phyloP scores from a whole-genome alignment of 306 rosid genomes.

The Delonix regia region DNA sequence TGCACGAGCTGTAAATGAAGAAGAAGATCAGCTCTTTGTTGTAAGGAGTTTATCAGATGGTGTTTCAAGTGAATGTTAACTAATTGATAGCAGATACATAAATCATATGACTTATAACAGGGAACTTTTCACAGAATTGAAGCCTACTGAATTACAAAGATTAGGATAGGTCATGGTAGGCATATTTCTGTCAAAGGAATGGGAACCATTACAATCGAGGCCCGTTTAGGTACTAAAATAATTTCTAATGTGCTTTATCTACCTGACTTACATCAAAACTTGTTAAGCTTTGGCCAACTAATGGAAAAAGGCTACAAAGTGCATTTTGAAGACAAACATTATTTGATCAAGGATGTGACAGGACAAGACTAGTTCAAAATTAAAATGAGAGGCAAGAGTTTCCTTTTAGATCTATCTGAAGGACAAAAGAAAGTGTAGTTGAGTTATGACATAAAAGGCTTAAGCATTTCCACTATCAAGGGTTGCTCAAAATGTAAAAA shows the following conservation, averaged over 20 bases:
- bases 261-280: not conserved
- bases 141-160: not conserved
- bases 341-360: not conserved
- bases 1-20: not conserved
- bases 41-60: not conserved
- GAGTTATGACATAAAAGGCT: too few relatives aligned
- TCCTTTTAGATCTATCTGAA: not conserved
- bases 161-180: not conserved
- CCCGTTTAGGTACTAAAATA: not conserved
- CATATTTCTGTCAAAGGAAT: not conserved
- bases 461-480: too few relatives aligned
- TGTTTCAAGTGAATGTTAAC: not conserved
- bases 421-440: not conserved
- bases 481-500: too few relatives aligned
- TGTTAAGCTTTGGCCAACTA: not conserved
- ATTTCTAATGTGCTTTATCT: not conserved
- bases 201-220: not conserved
- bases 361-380: too few relatives aligned
- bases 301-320: not conserved
- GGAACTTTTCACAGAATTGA: not conserved
- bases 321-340: not conserved
- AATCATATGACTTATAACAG: not conserved
- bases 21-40: not conserved
- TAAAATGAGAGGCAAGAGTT: not conserved
- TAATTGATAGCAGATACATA: not conserved